These are phyloP conservation scores for Lachnellula cervina DNA, from an alignment of 2,329 filamentous ascomycete genomes.

Conservation along the genomic window DNA sequence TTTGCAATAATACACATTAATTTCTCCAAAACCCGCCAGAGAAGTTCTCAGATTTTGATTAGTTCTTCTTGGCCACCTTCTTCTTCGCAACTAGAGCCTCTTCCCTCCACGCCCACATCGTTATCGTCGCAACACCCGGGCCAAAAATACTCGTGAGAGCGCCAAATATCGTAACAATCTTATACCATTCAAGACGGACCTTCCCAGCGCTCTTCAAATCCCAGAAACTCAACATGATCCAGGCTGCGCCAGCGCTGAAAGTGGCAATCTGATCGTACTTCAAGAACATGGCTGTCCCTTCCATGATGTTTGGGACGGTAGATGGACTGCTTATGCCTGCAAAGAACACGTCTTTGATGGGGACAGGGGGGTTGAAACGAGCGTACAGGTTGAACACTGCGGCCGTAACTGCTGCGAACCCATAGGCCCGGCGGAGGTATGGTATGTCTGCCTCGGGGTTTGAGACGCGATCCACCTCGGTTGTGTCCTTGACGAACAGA, in stretches of 20 bases:
- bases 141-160: conserved; percentile 23
- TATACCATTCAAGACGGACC: conserved; percentile 21
- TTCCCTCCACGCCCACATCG: conserved; percentile 34
- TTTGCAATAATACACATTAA: too few relatives aligned
- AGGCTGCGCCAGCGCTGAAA: conserved; percentile 26
- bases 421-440: conserved; percentile 23
- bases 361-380: conserved; percentile 15
- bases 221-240: conserved; percentile 30
- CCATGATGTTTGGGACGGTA: conserved; percentile 2
- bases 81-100: conserved; percentile 26
- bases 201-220: conserved; percentile 33
- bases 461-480: conserved; percentile 11
- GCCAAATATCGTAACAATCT: conserved; percentile 18
- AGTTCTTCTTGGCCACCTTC: not conserved
- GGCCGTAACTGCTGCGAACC: conserved; percentile 10
- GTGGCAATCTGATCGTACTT: conserved; percentile 24
- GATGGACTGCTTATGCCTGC: conserved; percentile 24
- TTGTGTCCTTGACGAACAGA: conserved; percentile 19
- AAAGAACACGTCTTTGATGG: conserved; percentile 21
- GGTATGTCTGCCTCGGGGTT: conserved; percentile 25
- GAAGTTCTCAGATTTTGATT: not conserved
- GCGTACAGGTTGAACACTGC: conserved; percentile 16
- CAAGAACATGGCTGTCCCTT: conserved; percentile 14
- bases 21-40: too few relatives aligned
- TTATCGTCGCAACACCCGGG: conserved; percentile 29